Percentiles rank a stretch among this genome's conserved stretches.
Evolutionary conservation across 2,329 filamentous ascomycete genomes (phyloP).

Genomic region (Coleophoma eucalyptorum): DNA sequence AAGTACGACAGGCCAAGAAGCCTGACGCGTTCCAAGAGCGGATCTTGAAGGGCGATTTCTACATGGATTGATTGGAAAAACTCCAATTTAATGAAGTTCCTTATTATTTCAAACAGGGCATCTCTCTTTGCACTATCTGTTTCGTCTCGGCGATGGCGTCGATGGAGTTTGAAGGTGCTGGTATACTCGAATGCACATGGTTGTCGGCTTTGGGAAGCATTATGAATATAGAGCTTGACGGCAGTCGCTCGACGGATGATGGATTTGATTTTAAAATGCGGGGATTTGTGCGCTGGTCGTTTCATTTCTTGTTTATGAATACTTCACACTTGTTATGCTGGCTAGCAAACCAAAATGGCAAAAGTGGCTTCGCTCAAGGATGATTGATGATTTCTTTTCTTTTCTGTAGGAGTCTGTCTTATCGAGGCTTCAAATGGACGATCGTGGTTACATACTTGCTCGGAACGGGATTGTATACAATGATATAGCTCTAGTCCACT

Average conservation of each 20-base stretch:
- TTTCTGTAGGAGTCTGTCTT: too few relatives aligned
- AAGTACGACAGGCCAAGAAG: constrained; percentile 49
- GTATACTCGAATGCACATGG: constrained; percentile 1
- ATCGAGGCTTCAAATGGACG: too few relatives aligned
- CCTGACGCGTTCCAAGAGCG: constrained; percentile 95
- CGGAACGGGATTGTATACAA: too few relatives aligned
- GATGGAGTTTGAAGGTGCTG: constrained; percentile 9
- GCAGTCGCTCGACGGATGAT: neutral
- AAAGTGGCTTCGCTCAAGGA: too few relatives aligned
- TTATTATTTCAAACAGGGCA: neutral
- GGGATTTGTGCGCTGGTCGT: constrained; percentile 20
- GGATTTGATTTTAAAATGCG: neutral
- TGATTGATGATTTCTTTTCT: too few relatives aligned
- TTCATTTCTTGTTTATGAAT: constrained; percentile 10
- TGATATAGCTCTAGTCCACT: too few relatives aligned
- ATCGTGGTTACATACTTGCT: too few relatives aligned
- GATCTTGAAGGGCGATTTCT: constrained; percentile 96
- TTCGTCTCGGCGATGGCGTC: constrained; percentile 5
- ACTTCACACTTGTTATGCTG: too few relatives aligned
- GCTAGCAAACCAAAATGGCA: too few relatives aligned
- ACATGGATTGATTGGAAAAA: constrained; percentile 70
- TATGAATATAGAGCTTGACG: neutral
- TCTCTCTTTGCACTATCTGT: neutral
- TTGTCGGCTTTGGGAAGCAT: neutral
- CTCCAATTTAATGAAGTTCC: too few relatives aligned